Conservation (phyloP, 306 rosid genomes). For the Echinosophora koreensis region DNA sequence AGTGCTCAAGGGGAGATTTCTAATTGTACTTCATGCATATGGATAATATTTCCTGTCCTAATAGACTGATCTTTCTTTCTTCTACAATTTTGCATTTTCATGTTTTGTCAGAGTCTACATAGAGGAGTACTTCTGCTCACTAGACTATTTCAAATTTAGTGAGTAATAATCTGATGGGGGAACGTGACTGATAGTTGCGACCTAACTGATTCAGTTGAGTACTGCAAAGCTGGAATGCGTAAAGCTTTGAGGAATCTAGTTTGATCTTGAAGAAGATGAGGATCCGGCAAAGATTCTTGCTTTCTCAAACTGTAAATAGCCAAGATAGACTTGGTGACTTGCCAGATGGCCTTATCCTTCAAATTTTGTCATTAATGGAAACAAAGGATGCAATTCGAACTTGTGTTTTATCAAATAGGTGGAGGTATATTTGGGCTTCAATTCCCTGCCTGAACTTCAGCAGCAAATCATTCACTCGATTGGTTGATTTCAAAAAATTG, state of each 20-base stretch:
- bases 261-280: constrained; percentile 42
- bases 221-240: constrained; percentile 32
- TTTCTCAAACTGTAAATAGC: constrained; percentile 36
- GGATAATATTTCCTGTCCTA: not conserved
- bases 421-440: constrained; percentile 55
- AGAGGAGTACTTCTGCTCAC: constrained; percentile 17
- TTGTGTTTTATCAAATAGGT: constrained; percentile 51
- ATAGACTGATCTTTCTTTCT: not conserved
- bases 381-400: constrained; percentile 57
- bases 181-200: constrained; percentile 19
- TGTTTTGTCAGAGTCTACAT: constrained; percentile 16
- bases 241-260: constrained; percentile 38
- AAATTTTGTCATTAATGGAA: constrained; percentile 56
- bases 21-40: constrained; percentile 2
- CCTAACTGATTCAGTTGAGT: constrained; percentile 25
- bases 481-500: constrained; percentile 56
- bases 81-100: not conserved
- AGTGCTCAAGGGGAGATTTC: not conserved
- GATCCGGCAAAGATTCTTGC: not conserved
- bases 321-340: constrained; percentile 47
- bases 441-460: constrained; percentile 52
- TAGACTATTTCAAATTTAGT: constrained; percentile 15
- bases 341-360: constrained; percentile 51
- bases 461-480: constrained; percentile 52
- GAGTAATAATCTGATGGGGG: constrained; percentile 8